Evolutionary conservation across 345 rosid genomes (phyloP).

Genomic region (Cochlearia excelsa): DNA sequence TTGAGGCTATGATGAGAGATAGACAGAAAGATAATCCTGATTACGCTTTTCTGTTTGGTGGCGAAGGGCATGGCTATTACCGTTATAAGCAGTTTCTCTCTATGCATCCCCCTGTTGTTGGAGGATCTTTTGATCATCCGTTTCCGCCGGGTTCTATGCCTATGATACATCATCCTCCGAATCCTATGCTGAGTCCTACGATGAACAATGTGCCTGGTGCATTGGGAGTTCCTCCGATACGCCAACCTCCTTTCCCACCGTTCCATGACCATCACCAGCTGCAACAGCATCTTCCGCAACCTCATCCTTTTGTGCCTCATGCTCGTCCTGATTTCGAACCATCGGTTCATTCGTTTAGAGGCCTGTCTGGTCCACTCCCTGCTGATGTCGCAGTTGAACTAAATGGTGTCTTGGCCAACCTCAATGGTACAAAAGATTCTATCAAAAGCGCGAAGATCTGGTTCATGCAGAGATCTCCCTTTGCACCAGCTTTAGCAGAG

Average conservation of each 20-base stretch:
- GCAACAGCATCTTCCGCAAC: constrained; percentile 67
- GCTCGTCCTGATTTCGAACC: constrained; percentile 78
- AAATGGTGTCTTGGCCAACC: constrained; percentile 60
- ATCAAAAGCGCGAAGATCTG: constrained; percentile 95
- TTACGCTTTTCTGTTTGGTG: constrained; percentile 82
- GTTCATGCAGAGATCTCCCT: constrained; percentile 97
- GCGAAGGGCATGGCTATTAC: constrained; percentile 88
- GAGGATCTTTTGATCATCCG: constrained; percentile 20
- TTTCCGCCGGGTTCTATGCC: constrained; percentile 55
- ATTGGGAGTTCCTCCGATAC: constrained; percentile 63
- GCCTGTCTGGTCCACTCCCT: constrained; percentile 82
- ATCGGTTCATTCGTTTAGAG: constrained; percentile 57
- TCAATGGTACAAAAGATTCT: constrained; percentile 95
- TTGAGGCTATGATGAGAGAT: constrained; percentile 92
- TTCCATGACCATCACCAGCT: constrained; percentile 72
- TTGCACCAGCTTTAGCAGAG: constrained; percentile 93
- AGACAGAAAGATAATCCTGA: constrained; percentile 96
- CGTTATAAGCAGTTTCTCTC: constrained; percentile 83
- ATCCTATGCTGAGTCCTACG: constrained; percentile 60
- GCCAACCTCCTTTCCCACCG: constrained; percentile 71
- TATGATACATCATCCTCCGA: constrained; percentile 64
- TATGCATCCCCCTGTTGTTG: constrained; percentile 50
- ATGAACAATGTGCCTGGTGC: constrained; percentile 45
- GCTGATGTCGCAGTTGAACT: constrained; percentile 87
- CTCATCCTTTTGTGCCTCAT: constrained; percentile 55